Percentiles rank a stretch among this genome's conserved stretches.
Conservation (phyloP, 73 alveolate species). For the Symbiodinium pilosum region DNA sequence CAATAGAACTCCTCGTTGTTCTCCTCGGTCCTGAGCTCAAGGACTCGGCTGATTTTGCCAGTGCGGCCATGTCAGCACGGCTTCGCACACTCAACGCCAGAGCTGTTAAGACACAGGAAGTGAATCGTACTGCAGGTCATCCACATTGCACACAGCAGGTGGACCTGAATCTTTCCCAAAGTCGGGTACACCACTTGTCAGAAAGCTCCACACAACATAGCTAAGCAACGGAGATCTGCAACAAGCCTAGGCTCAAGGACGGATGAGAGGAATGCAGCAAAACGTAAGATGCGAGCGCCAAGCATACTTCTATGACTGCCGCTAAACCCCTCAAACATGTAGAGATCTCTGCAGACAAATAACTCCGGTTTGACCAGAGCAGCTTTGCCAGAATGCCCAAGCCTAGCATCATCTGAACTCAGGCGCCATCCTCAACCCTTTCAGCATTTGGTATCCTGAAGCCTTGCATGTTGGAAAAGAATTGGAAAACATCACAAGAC, state of each 20-base stretch:
- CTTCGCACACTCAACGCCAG: not conserved
- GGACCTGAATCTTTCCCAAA: not conserved
- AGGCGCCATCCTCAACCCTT: no score
- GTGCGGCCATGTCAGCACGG: not conserved
- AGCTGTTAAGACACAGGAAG: conserved; percentile 20
- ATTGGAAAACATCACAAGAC: no score
- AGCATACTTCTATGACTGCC: no score
- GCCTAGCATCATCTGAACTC: conserved; percentile 15
- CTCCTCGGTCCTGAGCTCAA: conserved; percentile 45
- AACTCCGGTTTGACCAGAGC: not conserved
- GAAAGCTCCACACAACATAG: not conserved
- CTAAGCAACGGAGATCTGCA: conserved; percentile 37
- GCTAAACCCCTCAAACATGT: no score
- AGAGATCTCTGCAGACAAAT: not conserved
- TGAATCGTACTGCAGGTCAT: conserved; percentile 44
- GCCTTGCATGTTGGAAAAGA: no score
- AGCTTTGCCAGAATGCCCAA: conserved; percentile 6
- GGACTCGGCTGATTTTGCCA: not conserved
- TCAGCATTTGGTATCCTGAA: no score
- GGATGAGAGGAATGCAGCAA: not conserved
- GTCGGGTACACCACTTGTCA: not conserved
- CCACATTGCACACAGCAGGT: conserved; percentile 52
- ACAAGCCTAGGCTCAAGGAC: not conserved
- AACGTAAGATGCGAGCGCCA: no score
- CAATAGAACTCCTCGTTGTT: conserved; percentile 35